Evolutionary conservation across 2,329 filamentous ascomycete genomes (phyloP).

Genomic region (Ambrosiella beaveri): DNA sequence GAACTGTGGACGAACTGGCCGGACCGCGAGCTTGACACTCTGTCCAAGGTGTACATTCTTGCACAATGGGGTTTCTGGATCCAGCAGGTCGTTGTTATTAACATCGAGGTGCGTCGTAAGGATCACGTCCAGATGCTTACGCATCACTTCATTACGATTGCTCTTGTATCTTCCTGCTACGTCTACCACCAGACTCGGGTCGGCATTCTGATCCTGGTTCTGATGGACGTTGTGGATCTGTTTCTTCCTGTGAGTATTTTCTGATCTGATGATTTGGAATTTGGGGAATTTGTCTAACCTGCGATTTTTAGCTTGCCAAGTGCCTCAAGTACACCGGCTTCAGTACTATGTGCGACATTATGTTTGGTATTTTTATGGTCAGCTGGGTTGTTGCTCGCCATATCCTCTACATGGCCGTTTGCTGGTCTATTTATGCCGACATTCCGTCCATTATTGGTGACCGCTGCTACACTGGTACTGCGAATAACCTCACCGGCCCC

Average conservation of each 20-base stretch:
- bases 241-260: conserved; percentile 54
- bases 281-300: conserved; percentile 9
- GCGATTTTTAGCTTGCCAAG: conserved; percentile 52
- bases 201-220: conserved; percentile 70
- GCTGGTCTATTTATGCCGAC: conserved; percentile 64
- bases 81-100: conserved; percentile 83
- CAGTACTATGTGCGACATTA: conserved; percentile 57
- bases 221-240: conserved; percentile 89
- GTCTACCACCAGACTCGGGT: conserved; percentile 74
- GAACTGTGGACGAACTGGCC: conserved; percentile 81
- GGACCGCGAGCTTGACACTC: conserved; percentile 50
- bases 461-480: conserved; percentile 53
- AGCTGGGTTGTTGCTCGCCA: conserved; percentile 76
- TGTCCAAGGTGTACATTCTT: conserved; percentile 79
- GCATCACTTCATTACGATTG: conserved; percentile 80
- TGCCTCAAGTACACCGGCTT: conserved; percentile 80
- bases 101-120: conserved; percentile 87
- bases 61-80: conserved; percentile 85
- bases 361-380: conserved; percentile 72
- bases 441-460: conserved; percentile 42
- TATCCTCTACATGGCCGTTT: conserved; percentile 58
- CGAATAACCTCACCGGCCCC: conserved; percentile 37
- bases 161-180: conserved; percentile 67
- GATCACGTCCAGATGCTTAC: conserved; percentile 93
- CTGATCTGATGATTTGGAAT: neutral